Evolutionary conservation across 2,329 filamentous ascomycete genomes (phyloP).

Genomic region (Lachnellula occidentalis): DNA sequence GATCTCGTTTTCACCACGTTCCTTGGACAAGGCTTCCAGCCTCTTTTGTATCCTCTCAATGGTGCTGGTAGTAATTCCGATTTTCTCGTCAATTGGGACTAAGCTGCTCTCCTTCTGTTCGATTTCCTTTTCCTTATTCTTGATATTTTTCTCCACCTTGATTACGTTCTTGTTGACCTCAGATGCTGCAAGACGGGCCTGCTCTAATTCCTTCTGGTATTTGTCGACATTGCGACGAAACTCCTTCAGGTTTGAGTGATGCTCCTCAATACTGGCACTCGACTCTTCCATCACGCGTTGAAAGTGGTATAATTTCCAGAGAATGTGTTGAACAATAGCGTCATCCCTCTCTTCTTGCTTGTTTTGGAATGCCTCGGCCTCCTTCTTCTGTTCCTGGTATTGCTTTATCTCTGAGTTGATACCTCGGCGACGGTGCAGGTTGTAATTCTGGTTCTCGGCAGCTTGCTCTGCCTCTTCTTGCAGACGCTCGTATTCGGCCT

Average conservation of each 20-base stretch:
- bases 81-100: slow-evolving; percentile 88
- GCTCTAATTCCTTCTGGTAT: slow-evolving; percentile 73
- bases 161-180: slow-evolving; percentile 69
- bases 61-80: slow-evolving; percentile 69
- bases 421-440: slow-evolving; percentile 80
- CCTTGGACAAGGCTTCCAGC: slow-evolving; percentile 66
- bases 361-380: slow-evolving; percentile 87
- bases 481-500: slow-evolving; percentile 87
- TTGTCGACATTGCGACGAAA: slow-evolving; percentile 81
- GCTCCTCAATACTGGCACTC: slow-evolving; percentile 80
- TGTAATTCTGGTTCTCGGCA: slow-evolving; percentile 80
- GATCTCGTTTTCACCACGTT: slow-evolving; percentile 65
- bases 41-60: slow-evolving; percentile 62
- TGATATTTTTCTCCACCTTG: slow-evolving; percentile 81
- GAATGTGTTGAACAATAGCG: slow-evolving; percentile 84
- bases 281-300: slow-evolving; percentile 91
- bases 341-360: slow-evolving; percentile 88
- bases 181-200: slow-evolving; percentile 77
- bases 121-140: slow-evolving; percentile 77
- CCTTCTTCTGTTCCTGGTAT: slow-evolving; percentile 93
- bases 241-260: slow-evolving; percentile 93
- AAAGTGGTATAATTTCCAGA: slow-evolving; percentile 97
- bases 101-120: slow-evolving; percentile 81
- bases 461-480: slow-evolving; percentile 82
- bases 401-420: slow-evolving; percentile 98